A percentile compares a stretch with the other conserved stretches of the same genome.
Conservation (phyloP, 495 filamentous ascomycete species). For the Antarctomyces pellizariae region DNA sequence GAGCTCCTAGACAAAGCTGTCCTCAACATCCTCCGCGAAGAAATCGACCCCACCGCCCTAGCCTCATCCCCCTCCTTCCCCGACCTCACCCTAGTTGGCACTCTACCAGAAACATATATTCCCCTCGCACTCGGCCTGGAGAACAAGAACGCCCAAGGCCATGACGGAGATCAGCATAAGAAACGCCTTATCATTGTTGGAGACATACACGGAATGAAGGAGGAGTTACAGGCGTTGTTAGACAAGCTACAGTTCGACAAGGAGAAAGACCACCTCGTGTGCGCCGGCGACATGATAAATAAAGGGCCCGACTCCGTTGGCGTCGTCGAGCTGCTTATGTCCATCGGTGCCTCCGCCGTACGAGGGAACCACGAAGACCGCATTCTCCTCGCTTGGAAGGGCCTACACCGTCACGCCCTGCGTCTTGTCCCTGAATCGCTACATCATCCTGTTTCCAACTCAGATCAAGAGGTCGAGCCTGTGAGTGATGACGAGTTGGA, state of each 20-base stretch:
- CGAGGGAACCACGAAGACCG: constrained; percentile 89
- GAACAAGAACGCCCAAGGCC: constrained; percentile 1
- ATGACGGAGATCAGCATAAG: constrained; percentile 4
- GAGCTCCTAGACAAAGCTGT: no score
- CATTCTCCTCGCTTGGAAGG: constrained; percentile 27
- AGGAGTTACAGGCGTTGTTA: constrained; percentile 41
- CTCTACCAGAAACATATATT: no score
- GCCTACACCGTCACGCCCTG: constrained; percentile 15
- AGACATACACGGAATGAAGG: constrained; percentile 72
- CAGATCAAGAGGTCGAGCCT: no score
- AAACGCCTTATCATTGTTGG: constrained; percentile 53
- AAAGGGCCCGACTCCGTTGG: constrained; percentile 71
- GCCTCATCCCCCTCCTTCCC: no score
- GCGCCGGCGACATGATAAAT: constrained; percentile 65
- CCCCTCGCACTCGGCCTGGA: not conserved
- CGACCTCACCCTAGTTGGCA: no score
- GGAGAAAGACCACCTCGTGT: constrained; percentile 47
- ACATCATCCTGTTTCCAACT: no score
- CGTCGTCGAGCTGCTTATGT: constrained; percentile 50
- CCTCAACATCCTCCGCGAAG: no score
- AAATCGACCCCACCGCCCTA: no score
- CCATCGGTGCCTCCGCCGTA: constrained; percentile 48
- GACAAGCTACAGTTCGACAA: constrained; percentile 37
- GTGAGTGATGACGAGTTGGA: no score
- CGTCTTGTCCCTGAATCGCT: constrained; percentile 13